These are phyloP conservation scores for Paecilomyces sp. DNA, from an alignment of 2,329 filamentous ascomycete genomes.

Conservation along the genomic window DNA sequence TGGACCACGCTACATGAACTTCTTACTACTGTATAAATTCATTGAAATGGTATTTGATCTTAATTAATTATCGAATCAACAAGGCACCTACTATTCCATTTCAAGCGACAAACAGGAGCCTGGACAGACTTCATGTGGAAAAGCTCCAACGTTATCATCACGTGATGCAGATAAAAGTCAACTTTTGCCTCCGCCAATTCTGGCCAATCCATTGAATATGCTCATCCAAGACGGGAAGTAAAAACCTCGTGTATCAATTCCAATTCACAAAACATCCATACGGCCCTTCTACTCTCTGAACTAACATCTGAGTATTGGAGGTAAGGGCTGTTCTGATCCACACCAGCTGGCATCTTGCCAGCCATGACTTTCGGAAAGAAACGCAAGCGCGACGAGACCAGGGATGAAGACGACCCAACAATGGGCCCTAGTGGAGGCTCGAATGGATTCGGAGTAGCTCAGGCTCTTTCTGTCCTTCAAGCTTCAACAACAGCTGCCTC, in stretches of 20 bases:
- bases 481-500: slow-evolving; percentile 9
- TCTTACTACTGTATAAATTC: too few species aligned
- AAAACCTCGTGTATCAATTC: not conserved
- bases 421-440: slow-evolving; percentile 6
- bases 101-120: too few species aligned
- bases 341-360: not conserved
- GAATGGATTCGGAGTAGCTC: slow-evolving; percentile 21
- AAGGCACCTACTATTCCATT: too few species aligned
- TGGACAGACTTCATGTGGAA: too few species aligned
- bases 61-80: too few species aligned
- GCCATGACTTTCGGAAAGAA: slow-evolving; percentile 21
- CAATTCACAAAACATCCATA: not conserved
- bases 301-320: not conserved
- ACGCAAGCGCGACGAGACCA: slow-evolving; percentile 22
- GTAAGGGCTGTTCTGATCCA: not conserved
- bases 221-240: not conserved
- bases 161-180: not conserved
- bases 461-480: slow-evolving; percentile 25
- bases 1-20: too few species aligned
- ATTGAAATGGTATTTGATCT: too few species aligned
- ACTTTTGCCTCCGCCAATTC: not conserved
- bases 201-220: not conserved
- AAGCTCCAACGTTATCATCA: not conserved
- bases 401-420: slow-evolving; percentile 15
- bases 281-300: not conserved